A percentile compares a stretch with the other conserved stretches of the same genome.
Conservation (phyloP, 2,329 filamentous ascomycete species). For the Cladosporium halotolerans region DNA sequence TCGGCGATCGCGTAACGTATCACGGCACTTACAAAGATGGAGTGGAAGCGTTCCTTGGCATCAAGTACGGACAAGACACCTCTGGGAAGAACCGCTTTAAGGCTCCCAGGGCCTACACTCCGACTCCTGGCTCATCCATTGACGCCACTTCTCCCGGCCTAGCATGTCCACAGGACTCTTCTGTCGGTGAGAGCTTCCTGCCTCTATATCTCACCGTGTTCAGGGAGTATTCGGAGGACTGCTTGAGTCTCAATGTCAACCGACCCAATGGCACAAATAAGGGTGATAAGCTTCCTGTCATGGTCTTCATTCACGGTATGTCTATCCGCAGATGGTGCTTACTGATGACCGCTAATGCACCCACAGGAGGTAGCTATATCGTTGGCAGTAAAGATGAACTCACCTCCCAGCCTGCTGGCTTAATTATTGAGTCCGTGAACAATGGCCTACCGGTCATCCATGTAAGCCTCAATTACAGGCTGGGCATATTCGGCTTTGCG, state of each 20-base stretch:
- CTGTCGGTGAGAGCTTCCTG: conserved; percentile 4
- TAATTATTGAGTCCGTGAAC: conserved; percentile 42
- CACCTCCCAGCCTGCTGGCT: conserved; percentile 37
- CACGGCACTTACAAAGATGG: conserved; percentile 20
- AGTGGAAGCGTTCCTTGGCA: conserved; percentile 31
- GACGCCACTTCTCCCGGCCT: conserved; percentile 26
- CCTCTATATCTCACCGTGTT: conserved; percentile 5
- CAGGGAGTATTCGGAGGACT: conserved; percentile 21
- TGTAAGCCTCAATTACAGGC: conserved; percentile 26
- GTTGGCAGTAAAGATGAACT: conserved; percentile 25
- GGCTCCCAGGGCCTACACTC: conserved; percentile 22
- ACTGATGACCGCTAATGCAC: neutral
- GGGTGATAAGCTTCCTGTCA: conserved; percentile 32
- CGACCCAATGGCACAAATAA: conserved; percentile 17
- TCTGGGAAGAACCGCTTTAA: conserved; percentile 28
- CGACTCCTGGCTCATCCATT: conserved; percentile 19
- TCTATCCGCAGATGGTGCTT: neutral
- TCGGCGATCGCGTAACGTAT: conserved; percentile 19
- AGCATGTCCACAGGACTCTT: conserved; percentile 26
- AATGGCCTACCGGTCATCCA: conserved; percentile 32
- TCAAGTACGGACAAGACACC: conserved; percentile 29
- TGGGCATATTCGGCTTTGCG: conserved; percentile 36
- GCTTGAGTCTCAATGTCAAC: conserved; percentile 27
- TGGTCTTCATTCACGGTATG: conserved; percentile 27
- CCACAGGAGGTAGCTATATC: conserved; percentile 20